Evolutionary conservation across 805 yeast genomes (phyloP).

Genomic region (Candida koratica): DNA sequence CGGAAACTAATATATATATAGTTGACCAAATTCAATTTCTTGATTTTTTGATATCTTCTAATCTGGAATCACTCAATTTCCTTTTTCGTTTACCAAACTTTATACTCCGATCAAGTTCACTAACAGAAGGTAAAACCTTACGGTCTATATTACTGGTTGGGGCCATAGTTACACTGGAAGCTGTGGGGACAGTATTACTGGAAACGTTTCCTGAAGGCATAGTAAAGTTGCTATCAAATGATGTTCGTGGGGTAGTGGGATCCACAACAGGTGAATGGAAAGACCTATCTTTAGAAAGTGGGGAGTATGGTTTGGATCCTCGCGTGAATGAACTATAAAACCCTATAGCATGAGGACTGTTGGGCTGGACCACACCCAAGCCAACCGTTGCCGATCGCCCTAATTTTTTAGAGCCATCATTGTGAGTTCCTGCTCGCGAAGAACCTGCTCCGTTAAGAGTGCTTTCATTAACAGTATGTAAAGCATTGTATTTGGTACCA

Average conservation of each 20-base stretch:
- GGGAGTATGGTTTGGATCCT: slow-evolving; percentile 13
- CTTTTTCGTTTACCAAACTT: slow-evolving; percentile 14
- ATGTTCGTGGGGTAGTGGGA: slow-evolving; percentile 15
- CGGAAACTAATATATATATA: background rate
- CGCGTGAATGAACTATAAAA: slow-evolving; percentile 1
- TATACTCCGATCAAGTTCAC: slow-evolving; percentile 33
- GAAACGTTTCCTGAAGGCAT: slow-evolving; percentile 3
- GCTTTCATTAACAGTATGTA: slow-evolving; percentile 6
- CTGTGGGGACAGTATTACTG: slow-evolving; percentile 6
- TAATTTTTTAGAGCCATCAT: background rate
- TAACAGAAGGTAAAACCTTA: slow-evolving; percentile 32
- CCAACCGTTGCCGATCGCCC: background rate
- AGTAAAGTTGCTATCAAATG: slow-evolving; percentile 7
- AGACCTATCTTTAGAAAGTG: slow-evolving; percentile 12
- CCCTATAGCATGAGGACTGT: background rate
- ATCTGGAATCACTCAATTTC: slow-evolving; percentile 9
- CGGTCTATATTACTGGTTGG: background rate
- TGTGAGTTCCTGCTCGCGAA: background rate
- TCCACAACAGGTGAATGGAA: slow-evolving; percentile 12
- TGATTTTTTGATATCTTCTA: slow-evolving; percentile 8
- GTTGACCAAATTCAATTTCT: slow-evolving; percentile 1
- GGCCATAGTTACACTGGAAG: slow-evolving; percentile 3
- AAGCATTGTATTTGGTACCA: too few species aligned
- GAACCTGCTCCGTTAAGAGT: slow-evolving; percentile 3
- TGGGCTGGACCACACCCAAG: slow-evolving; percentile 3